These are phyloP conservation scores for Helminthosporium solani DNA, from an alignment of 2,329 filamentous ascomycete species.

Conservation along the genomic window DNA sequence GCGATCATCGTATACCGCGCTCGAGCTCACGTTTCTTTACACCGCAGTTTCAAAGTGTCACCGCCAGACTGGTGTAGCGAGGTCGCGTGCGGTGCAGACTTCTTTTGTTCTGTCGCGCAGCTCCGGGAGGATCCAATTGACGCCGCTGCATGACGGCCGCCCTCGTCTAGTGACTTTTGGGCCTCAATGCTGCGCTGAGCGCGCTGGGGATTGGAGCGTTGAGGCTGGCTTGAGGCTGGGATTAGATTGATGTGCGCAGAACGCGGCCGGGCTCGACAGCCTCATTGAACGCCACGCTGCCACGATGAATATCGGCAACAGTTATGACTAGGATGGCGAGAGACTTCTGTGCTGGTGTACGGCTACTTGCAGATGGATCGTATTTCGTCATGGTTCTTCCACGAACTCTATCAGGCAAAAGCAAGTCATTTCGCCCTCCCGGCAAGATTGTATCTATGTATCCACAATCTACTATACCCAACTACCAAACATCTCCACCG, in stretches of 20 bases:
- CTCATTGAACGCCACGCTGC: slow-evolving; percentile 25
- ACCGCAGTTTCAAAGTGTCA: slow-evolving; percentile 29
- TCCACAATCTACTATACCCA: too few species aligned
- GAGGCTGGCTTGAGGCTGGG: slow-evolving; percentile 15
- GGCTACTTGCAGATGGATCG: slow-evolving; percentile 25
- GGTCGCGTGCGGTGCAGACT: slow-evolving; percentile 14
- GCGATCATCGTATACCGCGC: slow-evolving; percentile 27
- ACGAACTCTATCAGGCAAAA: too few species aligned
- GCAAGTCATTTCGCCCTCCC: background rate
- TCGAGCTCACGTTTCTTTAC: slow-evolving; percentile 13
- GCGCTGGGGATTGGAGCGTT: slow-evolving; percentile 11
- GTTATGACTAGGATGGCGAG: background rate
- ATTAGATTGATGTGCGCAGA: slow-evolving; percentile 11
- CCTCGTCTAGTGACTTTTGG: slow-evolving; percentile 18
- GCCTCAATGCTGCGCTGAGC: slow-evolving; percentile 14
- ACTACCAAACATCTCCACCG: background rate
- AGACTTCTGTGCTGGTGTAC: slow-evolving; percentile 12
- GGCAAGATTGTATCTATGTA: too few species aligned
- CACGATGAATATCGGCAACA: slow-evolving; percentile 16
- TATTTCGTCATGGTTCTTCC: slow-evolving; percentile 10
- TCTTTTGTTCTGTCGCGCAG: slow-evolving; percentile 14
- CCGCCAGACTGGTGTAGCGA: slow-evolving; percentile 18
- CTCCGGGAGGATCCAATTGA: slow-evolving; percentile 13
- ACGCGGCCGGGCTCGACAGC: slow-evolving; percentile 12
- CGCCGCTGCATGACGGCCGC: slow-evolving; percentile 10